These are phyloP conservation scores for Irpex sp. DNA, from an alignment of 1,284 basidiomycete genomes.

Conservation along the genomic window DNA sequence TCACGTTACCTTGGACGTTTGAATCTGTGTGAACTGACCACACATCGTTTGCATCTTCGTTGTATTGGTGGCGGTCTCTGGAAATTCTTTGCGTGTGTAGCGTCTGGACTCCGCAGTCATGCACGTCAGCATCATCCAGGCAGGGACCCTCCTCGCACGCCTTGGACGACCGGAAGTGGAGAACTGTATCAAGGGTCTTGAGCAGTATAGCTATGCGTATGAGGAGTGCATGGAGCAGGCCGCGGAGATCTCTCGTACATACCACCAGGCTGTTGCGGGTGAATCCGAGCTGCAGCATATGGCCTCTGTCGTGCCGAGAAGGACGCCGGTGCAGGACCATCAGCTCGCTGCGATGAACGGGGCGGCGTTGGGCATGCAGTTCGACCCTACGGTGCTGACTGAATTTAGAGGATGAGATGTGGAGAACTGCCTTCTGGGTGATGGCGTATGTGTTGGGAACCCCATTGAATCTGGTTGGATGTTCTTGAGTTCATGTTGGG, in stretches of 20 bases:
- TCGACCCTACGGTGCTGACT: conserved; percentile 7
- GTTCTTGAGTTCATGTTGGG: background rate
- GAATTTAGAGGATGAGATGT: conserved; percentile 13
- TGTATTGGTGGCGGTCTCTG: background rate
- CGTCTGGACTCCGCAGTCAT: conserved; percentile 81
- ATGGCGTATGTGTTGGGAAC: no score
- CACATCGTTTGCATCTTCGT: background rate
- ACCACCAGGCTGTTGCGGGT: conserved; percentile 42
- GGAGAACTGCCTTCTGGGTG: background rate
- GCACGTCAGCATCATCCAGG: conserved; percentile 80
- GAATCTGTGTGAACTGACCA: conserved; percentile 6
- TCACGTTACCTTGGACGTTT: conserved; percentile 9
- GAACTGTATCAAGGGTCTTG: conserved; percentile 79
- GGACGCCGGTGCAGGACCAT: conserved; percentile 2
- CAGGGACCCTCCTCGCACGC: conserved; percentile 80
- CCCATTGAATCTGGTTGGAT: background rate
- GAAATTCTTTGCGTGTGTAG: conserved; percentile 29
- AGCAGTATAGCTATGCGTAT: conserved; percentile 84
- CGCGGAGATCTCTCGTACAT: conserved; percentile 58
- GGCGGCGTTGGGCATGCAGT: conserved; percentile 6
- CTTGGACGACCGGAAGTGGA: conserved; percentile 76
- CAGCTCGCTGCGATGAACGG: background rate
- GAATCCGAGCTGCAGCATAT: conserved; percentile 54
- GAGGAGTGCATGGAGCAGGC: conserved; percentile 84
- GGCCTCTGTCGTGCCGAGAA: conserved; percentile 33